Percentiles rank a stretch among this genome's conserved stretches.
Conservation (phyloP, 106 monocot genomes). For the Dactylorhiza incarnata region DNA sequence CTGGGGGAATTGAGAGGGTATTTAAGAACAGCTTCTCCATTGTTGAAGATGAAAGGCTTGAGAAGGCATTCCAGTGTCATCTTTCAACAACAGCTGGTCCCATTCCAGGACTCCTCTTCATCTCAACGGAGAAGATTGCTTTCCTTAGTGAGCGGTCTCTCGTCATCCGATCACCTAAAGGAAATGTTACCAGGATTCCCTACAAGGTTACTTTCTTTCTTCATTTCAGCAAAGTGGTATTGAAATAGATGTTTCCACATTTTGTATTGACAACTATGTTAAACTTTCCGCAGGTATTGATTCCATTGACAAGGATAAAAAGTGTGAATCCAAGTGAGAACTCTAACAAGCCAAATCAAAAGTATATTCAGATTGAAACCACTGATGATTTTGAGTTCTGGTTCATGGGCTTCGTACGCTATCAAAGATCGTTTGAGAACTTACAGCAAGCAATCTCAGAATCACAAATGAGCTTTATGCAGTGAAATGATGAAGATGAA, state of each 20-base stretch:
- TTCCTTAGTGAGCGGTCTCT: slow-evolving; percentile 32
- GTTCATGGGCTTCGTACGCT: slow-evolving; percentile 57
- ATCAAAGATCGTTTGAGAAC: slow-evolving; percentile 40
- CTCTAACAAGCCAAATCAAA: slow-evolving; percentile 33
- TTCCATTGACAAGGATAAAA: slow-evolving; percentile 38
- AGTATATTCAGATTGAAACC: slow-evolving; percentile 47
- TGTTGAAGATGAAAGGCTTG: slow-evolving; percentile 24
- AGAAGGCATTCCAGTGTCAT: slow-evolving; percentile 32
- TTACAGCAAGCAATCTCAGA: slow-evolving; percentile 26
- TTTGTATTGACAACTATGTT: not conserved
- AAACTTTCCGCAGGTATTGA: slow-evolving; percentile 26
- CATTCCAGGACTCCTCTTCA: slow-evolving; percentile 38
- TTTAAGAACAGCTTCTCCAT: slow-evolving; percentile 22
- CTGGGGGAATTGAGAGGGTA: slow-evolving; percentile 27
- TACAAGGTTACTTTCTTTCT: slow-evolving; percentile 20
- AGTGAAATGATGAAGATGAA: slow-evolving; percentile 5
- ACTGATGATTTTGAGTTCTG: slow-evolving; percentile 61
- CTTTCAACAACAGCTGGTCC: slow-evolving; percentile 41
- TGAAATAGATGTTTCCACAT: not conserved
- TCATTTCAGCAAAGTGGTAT: not conserved
- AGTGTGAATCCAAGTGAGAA: slow-evolving; percentile 28
- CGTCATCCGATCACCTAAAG: slow-evolving; percentile 18
- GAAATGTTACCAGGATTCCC: slow-evolving; percentile 15
- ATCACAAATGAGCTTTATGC: not conserved
- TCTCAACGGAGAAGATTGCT: slow-evolving; percentile 39